Evolutionary conservation across 2,329 filamentous ascomycete species (phyloP), one percentile per base, ranked within the genome.

Genomic region (Pyrenochaeta sp.): DNA sequence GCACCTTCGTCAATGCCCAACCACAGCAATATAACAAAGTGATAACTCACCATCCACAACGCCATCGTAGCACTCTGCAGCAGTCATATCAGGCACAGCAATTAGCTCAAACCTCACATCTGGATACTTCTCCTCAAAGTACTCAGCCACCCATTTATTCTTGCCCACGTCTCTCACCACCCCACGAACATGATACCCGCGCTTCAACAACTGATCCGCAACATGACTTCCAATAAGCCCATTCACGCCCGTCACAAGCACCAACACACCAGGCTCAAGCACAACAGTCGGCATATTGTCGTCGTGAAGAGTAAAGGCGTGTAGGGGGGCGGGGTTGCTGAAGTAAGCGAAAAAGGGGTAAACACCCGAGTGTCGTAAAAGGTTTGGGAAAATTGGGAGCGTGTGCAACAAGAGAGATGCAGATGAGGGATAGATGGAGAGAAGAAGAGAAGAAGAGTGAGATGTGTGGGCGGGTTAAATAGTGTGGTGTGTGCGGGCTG

Each of bases 211-310:
- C 31, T 69, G 62, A 26, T 71, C 63, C 2, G 47, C 60, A 2
- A 71, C 34, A 35, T 71, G 61, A 14, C 58, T 61, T 11, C 62
- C 69, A 18, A 72, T 63, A 14, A 70, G 50, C 9, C 70, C 69
- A 44, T 67, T 72, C 6, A 55, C 62, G 8, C 69, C 70, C 0
- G 69, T 72, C 2, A 72, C 65, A 7, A 73, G 58, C 19, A 72
- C 35, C 4, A 48, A 60, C 13, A 58, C 52, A 21, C 61, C 64
- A 3, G 63, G 56, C 1, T 56, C 35, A 11, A 67, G 43, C 11
- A 48, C 38, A 11, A 56, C 41, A 7, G 51, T 48, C 31, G 48
- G 43, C 52, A 63, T 62, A 19, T 35, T 5, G 10, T 31, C 8
- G 30, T 15, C 11, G 32, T 39, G 24, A 40, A 41, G 44, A 26